These are phyloP conservation scores for Ananas comosus DNA, from an alignment of 176 grass and related monocot species.

Conservation along the genomic window DNA sequence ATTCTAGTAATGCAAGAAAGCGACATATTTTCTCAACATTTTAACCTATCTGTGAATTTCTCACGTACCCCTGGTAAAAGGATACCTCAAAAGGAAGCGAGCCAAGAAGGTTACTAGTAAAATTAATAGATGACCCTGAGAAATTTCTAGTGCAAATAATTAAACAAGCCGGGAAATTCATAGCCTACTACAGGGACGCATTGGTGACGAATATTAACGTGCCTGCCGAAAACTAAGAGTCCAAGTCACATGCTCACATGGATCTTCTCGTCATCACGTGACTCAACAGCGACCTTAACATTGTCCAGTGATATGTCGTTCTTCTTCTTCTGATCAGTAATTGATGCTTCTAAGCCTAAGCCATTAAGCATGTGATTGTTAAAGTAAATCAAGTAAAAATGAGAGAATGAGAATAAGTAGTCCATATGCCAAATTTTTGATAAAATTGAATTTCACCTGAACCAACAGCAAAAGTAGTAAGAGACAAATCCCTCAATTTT, in stretches of 20 bases:
- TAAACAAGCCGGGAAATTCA: neutral
- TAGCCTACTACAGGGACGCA: neutral
- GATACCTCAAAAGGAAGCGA: no score
- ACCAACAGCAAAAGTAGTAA: neutral
- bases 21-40: no score
- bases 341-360: conserved; percentile 42
- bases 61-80: no score
- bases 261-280: conserved; percentile 38
- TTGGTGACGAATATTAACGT: conserved; percentile 13
- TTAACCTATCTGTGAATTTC: no score
- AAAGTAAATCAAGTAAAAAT: neutral
- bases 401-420: neutral
- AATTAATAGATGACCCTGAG: no score
- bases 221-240: conserved; percentile 7
- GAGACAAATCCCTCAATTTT: neutral
- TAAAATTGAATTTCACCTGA: neutral
- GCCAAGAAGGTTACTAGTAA: no score
- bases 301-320: conserved; percentile 35
- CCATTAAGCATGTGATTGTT: conserved; percentile 5
- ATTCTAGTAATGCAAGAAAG: no score
- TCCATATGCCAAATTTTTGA: neutral
- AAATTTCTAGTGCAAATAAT: neutral
- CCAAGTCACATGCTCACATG: conserved; percentile 40
- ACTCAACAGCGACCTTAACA: conserved; percentile 33
- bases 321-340: conserved; percentile 29